phyloP scores from a whole-genome alignment of 768 basidiomycete genomes.

The Calocybe cyanea region DNA sequence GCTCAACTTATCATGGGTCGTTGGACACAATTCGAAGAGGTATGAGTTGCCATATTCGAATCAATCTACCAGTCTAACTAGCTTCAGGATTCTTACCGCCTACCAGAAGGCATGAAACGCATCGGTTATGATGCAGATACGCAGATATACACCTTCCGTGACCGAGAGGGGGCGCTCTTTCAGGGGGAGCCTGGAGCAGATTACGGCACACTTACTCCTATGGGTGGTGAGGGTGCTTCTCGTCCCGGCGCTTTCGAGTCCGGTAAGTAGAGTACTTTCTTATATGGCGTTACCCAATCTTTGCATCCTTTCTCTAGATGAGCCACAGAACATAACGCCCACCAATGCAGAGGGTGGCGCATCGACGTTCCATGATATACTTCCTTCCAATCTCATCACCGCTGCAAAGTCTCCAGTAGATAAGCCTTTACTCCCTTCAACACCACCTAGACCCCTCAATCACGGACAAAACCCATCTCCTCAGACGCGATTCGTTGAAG shows the following conservation, averaged over 20 bases:
- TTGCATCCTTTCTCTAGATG: slow-evolving; percentile 5
- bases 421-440: slow-evolving; percentile 4
- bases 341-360: slow-evolving; percentile 11
- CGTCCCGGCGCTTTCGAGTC: slow-evolving; percentile 23
- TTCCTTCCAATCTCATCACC: slow-evolving; percentile 43
- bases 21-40: slow-evolving; percentile 33
- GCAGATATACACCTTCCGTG: slow-evolving; percentile 45
- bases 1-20: too few relatives aligned
- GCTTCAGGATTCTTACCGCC: slow-evolving; percentile 31
- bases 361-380: slow-evolving; percentile 43
- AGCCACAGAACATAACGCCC: slow-evolving; percentile 1
- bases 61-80: neutral
- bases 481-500: slow-evolving; percentile 23
- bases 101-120: slow-evolving; percentile 46
- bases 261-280: slow-evolving; percentile 14
- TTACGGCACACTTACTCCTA: slow-evolving; percentile 41
- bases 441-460: slow-evolving; percentile 4
- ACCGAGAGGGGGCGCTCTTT: slow-evolving; percentile 41
- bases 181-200: slow-evolving; percentile 38
- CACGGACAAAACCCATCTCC: slow-evolving; percentile 1
- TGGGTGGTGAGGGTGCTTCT: slow-evolving; percentile 21
- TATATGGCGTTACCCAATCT: neutral
- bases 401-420: slow-evolving; percentile 27
- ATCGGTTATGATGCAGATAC: slow-evolving; percentile 54
- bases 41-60: slow-evolving; percentile 11